Percentiles rank a stretch among this genome's conserved stretches.
Evolutionary conservation across 2,329 filamentous ascomycete species (phyloP).

Genomic region (Incumbomyces delicatus): DNA sequence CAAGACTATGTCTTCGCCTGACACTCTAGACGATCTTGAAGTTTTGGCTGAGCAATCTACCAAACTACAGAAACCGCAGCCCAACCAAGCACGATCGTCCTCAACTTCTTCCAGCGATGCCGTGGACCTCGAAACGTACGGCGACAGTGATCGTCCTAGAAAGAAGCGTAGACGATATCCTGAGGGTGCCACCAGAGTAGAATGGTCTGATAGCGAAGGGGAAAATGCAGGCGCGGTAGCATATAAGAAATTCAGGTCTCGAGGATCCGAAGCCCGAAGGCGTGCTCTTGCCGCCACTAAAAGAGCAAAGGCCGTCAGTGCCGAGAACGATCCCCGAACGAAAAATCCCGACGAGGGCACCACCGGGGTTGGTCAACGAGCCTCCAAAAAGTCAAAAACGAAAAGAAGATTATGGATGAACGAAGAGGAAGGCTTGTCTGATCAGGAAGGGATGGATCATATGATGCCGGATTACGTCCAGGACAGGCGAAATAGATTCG

Average conservation of each 20-base stretch:
- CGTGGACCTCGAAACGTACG: slow-evolving; percentile 1
- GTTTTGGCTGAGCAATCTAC: not conserved
- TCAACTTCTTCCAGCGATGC: slow-evolving; percentile 4
- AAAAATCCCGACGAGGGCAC: slow-evolving; percentile 13
- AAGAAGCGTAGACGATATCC: slow-evolving; percentile 2
- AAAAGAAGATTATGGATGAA: slow-evolving; percentile 27
- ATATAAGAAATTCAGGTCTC: slow-evolving; percentile 56
- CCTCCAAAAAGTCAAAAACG: slow-evolving; percentile 21
- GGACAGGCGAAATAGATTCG: slow-evolving; percentile 58
- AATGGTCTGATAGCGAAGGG: slow-evolving; percentile 10
- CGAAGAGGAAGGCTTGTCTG: slow-evolving; percentile 39
- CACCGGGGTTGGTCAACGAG: slow-evolving; percentile 23
- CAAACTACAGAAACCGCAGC: not conserved
- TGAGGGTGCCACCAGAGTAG: not conserved
- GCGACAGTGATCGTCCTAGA: not conserved
- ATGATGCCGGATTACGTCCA: slow-evolving; percentile 64
- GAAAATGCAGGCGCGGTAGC: slow-evolving; percentile 23
- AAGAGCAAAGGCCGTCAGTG: slow-evolving; percentile 38
- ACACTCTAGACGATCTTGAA: slow-evolving; percentile 11
- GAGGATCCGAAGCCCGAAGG: slow-evolving; percentile 46
- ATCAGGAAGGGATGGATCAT: slow-evolving; percentile 47
- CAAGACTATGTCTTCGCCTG: slow-evolving; percentile 15
- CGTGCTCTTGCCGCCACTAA: slow-evolving; percentile 39
- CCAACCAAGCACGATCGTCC: not conserved
- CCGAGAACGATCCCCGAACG: slow-evolving; percentile 28